phyloP scores from a whole-genome alignment of 306 rosid genomes.

The Cicer chorassanicum region DNA sequence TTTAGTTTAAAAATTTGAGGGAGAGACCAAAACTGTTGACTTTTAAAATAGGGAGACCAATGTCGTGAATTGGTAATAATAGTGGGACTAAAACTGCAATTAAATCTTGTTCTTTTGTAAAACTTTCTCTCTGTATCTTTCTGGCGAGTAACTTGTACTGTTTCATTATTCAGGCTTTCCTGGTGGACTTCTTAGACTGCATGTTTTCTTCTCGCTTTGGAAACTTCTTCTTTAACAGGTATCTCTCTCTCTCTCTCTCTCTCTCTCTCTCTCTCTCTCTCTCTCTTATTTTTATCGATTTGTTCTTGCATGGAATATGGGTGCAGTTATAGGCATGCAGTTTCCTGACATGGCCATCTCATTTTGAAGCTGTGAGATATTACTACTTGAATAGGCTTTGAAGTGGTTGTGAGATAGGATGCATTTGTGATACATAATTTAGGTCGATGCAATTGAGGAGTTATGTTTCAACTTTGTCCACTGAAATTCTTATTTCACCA shows the following conservation, averaged over 20 bases:
- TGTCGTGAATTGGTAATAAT: too few relatives aligned
- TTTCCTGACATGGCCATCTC: conserved; percentile 32
- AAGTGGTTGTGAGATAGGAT: conserved; percentile 34
- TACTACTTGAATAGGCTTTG: conserved; percentile 4
- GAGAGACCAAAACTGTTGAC: too few relatives aligned
- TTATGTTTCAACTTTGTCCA: conserved; percentile 12
- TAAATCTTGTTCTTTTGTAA: conserved; percentile 28
- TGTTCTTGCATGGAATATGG: conserved; percentile 32
- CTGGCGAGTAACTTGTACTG: conserved; percentile 21
- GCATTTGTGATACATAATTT: conserved; percentile 39
- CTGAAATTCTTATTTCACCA: neutral
- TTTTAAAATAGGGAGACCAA: too few relatives aligned
- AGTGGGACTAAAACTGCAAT: too few relatives aligned
- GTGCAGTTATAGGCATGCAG: conserved; percentile 40
- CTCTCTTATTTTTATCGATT: neutral
- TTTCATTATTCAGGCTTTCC: conserved; percentile 69
- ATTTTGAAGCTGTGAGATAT: conserved; percentile 28
- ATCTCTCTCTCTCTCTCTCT: conserved; percentile 31
- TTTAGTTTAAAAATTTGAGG: too few relatives aligned
- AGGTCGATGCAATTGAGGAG: neutral
- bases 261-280: conserved; percentile 26
- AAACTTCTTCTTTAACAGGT: conserved; percentile 96
- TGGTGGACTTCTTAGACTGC: conserved; percentile 89
- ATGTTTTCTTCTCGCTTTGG: conserved; percentile 94
- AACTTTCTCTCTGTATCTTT: conserved; percentile 27